Conservation (phyloP, 116 monocot species). For the Posidonia oceanica region DNA sequence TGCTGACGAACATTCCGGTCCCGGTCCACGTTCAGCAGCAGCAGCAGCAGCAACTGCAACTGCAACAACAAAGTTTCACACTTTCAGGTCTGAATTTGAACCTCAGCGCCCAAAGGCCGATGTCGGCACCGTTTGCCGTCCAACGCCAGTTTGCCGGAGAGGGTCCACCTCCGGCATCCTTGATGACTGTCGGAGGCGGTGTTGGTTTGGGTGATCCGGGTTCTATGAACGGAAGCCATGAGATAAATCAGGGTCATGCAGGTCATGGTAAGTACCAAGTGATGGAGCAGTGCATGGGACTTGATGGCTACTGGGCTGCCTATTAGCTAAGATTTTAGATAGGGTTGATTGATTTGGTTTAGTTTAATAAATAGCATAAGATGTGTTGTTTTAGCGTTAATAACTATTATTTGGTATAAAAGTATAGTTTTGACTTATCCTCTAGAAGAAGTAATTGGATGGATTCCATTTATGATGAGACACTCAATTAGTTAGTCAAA, state of each 20-base stretch:
- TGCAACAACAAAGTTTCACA: background rate
- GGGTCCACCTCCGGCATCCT: background rate
- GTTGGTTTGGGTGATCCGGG: background rate
- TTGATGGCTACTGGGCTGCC: slow-evolving; percentile 57
- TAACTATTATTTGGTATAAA: background rate
- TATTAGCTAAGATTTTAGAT: slow-evolving; percentile 17
- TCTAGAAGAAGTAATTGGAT: too few species aligned
- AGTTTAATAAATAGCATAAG: background rate
- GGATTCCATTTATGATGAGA: too few species aligned
- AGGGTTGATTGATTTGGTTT: background rate
- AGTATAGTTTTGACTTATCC: too few species aligned
- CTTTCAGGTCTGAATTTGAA: slow-evolving; percentile 3
- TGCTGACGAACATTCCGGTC: slow-evolving; percentile 13
- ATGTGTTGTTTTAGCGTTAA: background rate
- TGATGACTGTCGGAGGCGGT: background rate
- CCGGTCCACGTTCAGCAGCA: background rate
- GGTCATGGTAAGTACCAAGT: slow-evolving; percentile 29
- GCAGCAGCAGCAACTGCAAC: background rate
- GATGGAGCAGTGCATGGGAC: slow-evolving; percentile 35
- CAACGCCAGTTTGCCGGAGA: background rate
- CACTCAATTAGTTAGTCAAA: too few species aligned
- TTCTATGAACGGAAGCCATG: background rate
- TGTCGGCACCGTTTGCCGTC: background rate
- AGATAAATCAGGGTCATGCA: background rate
- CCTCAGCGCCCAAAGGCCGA: background rate